phyloP scores from a whole-genome alignment of 306 rosid genomes.

The Quercus bicolor region DNA sequence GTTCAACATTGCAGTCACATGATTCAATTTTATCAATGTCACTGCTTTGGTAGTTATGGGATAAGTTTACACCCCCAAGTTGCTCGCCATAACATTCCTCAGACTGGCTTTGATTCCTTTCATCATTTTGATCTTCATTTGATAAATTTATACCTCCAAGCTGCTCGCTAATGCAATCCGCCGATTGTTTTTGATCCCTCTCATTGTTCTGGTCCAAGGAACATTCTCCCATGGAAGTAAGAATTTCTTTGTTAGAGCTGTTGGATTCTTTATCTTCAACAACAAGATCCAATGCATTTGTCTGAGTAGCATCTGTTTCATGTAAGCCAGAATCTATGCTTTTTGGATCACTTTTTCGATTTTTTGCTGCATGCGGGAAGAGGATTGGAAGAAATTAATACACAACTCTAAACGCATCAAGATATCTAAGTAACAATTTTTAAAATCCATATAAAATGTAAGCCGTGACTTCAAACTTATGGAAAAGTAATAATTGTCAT shows the following conservation, averaged over 20 bases:
- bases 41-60: constrained; percentile 20
- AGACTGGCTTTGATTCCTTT: constrained; percentile 28
- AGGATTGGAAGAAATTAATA: constrained; percentile 18
- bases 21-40: constrained; percentile 12
- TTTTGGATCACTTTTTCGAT: constrained; percentile 23
- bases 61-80: constrained; percentile 14
- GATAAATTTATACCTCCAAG: constrained; percentile 33
- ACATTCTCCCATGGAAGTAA: constrained; percentile 43
- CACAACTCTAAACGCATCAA: constrained; percentile 1
- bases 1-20: constrained; percentile 22
- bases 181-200: constrained; percentile 23
- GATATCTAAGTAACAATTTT: background rate
- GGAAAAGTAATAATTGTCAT: background rate
- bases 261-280: constrained; percentile 26
- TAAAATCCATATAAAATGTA: background rate
- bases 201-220: constrained; percentile 24
- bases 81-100: constrained; percentile 22
- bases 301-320: constrained; percentile 36
- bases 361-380: constrained; percentile 57
- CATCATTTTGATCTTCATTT: constrained; percentile 38
- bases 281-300: constrained; percentile 17
- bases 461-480: background rate
- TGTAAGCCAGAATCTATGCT: constrained; percentile 29
- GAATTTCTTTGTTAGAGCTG: constrained; percentile 26
- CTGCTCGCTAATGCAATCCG: constrained; percentile 23